These are phyloP conservation scores for Cladosporium phlei DNA, from an alignment of 2,329 filamentous ascomycete species.

Conservation along the genomic window DNA sequence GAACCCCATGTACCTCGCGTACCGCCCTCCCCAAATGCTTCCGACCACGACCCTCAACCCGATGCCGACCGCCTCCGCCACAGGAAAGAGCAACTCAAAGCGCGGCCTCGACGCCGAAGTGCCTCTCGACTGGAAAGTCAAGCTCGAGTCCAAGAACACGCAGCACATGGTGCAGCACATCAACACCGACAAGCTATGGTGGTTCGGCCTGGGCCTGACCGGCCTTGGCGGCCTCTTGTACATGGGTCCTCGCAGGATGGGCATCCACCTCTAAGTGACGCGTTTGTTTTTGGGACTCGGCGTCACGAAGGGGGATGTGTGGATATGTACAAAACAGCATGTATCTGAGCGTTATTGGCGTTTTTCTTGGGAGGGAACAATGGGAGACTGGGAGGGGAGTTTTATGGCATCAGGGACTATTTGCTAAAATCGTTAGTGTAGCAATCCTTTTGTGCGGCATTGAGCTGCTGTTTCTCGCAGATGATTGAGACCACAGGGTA, in stretches of 20 bases:
- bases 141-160: slow-evolving; percentile 18
- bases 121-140: slow-evolving; percentile 38
- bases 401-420: slow-evolving; percentile 1
- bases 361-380: too few relatives aligned
- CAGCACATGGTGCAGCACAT: slow-evolving; percentile 33
- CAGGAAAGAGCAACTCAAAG: slow-evolving; percentile 29
- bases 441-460: too few relatives aligned
- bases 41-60: slow-evolving; percentile 64
- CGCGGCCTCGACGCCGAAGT: slow-evolving; percentile 29
- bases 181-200: slow-evolving; percentile 46
- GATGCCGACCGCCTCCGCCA: slow-evolving; percentile 33
- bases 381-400: background rate
- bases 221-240: slow-evolving; percentile 46
- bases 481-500: too few relatives aligned
- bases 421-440: background rate
- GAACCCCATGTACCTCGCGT: slow-evolving; percentile 63
- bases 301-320: slow-evolving; percentile 1
- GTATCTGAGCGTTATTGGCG: background rate
- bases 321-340: slow-evolving; percentile 2
- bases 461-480: too few relatives aligned
- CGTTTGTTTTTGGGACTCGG: background rate
- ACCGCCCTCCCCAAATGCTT: slow-evolving; percentile 62
- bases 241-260: slow-evolving; percentile 36
- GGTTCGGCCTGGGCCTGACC: slow-evolving; percentile 46
- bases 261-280: slow-evolving; percentile 20